Evolutionary conservation across 2,329 filamentous ascomycete species (phyloP), one percentile per base, ranked within the genome.

Genomic region (Periglandula ipomoeae): DNA sequence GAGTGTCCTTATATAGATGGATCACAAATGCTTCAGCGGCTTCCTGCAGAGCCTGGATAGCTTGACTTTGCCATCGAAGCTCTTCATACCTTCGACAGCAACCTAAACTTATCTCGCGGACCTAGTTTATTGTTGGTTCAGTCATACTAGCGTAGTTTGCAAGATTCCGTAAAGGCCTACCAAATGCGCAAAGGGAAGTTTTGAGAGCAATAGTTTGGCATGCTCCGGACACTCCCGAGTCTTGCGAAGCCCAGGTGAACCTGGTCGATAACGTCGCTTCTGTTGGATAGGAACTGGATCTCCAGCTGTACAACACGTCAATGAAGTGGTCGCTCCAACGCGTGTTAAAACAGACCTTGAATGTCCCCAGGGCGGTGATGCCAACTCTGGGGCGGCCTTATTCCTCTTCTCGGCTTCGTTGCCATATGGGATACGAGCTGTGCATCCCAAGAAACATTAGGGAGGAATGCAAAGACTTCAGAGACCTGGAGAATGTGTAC

Each of bases 1-100:
- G 96, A 32, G 66, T 66, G 46, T 69, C 65, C 52, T 96, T 90
- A 63, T 97, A 96, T n/a, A 97, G 74, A 63, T 95, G 90, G 51
- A 97, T 87, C 58, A 97, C 77, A 69, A 95, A 97, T 5, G 91
- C 91, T 71, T 97, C 91, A n/a, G 90, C 82, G 13, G 91, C 89
- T 74, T 97, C 91, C 70, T 97, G 91, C 3, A 97, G 76, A 11
- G 91, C 91, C 61, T 87, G 82, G 60, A 97, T 93, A 46, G 93
- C 91, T 60, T 95, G 91, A 47, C 87, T 94, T 72, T 97, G 93
- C 90, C 93, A 98, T 58, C 91, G 82, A 66, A 97, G 81, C 52
- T 87, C 84, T 50, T 81, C 73, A 51, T 79, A 81, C 32, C 68
- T 66, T 4, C 81, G 78, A 17, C 82, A 80, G 52, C 84, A 74